Percentiles rank a stretch among this genome's conserved stretches.
phyloP scores from a whole-genome alignment of 192 early-diverging fungal genomes.

The Coemansia asiatica region DNA sequence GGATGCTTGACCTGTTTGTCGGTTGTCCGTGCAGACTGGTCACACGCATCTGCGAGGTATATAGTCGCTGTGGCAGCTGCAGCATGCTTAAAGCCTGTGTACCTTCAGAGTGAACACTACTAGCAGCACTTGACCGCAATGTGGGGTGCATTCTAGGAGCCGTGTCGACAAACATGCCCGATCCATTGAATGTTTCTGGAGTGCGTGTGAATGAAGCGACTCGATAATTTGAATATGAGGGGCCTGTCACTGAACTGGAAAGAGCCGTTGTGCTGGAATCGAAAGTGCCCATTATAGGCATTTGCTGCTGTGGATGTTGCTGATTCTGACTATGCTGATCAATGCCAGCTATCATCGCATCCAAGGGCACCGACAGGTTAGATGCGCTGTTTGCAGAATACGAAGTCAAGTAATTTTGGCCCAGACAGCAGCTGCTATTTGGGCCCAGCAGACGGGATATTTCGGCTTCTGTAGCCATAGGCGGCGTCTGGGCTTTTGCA shows the following conservation, averaged over 20 bases:
- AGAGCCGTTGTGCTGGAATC: neutral
- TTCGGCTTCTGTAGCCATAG: constrained; percentile 12
- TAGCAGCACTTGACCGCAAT: constrained; percentile 13
- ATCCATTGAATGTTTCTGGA: constrained; percentile 10
- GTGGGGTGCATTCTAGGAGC: constrained; percentile 16
- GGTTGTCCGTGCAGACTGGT: neutral
- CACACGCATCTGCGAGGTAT: constrained; percentile 16
- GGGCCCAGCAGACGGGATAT: constrained; percentile 9
- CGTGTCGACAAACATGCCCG: constrained; percentile 2
- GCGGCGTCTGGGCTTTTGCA: constrained; percentile 4
- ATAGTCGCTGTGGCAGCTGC: constrained; percentile 19
- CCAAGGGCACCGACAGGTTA: neutral
- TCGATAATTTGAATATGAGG: constrained; percentile 36
- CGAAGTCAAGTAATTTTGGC: neutral
- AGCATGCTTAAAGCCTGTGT: constrained; percentile 4
- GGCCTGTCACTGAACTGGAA: neutral
- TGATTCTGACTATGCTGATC: neutral
- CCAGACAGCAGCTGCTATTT: neutral
- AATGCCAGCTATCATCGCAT: constrained; percentile 6
- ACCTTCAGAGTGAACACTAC: neutral
- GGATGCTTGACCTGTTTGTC: neutral
- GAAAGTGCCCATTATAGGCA: constrained; percentile 1
- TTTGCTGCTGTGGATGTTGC: neutral
- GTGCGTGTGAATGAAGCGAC: constrained; percentile 18
- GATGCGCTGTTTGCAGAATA: neutral